Conservation (phyloP, 2,329 filamentous ascomycete genomes). For the Botryosphaeria dothidea region DNA sequence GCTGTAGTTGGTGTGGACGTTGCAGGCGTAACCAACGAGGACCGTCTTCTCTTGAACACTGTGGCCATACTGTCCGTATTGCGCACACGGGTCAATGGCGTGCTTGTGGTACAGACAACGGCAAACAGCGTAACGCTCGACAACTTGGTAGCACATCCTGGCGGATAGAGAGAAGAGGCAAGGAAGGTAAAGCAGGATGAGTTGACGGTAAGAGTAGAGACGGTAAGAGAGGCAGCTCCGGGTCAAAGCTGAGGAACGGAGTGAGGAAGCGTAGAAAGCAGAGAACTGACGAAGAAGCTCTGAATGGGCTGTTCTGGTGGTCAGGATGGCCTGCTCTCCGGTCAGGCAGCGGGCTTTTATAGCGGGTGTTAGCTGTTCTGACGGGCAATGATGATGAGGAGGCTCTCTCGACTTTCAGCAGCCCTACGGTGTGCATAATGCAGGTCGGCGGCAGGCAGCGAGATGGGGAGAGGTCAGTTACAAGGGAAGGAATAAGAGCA, state of each 20-base stretch:
- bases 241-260: neutral
- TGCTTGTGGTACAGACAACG: slow-evolving; percentile 87
- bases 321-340: neutral
- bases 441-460: slow-evolving; percentile 15
- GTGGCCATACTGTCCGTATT: slow-evolving; percentile 74
- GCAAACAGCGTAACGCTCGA: slow-evolving; percentile 85
- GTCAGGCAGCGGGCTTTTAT: slow-evolving; percentile 15
- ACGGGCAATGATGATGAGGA: neutral
- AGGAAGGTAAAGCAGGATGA: neutral
- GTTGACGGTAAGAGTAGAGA: neutral
- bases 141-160: slow-evolving; percentile 80
- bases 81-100: slow-evolving; percentile 77
- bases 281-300: neutral
- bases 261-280: neutral
- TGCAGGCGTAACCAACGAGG: slow-evolving; percentile 79
- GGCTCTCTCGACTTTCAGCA: slow-evolving; percentile 5
- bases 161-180: neutral
- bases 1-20: slow-evolving; percentile 48
- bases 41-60: slow-evolving; percentile 72
- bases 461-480: slow-evolving; percentile 11
- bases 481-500: slow-evolving; percentile 4
- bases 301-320: no score
- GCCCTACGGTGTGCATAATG: slow-evolving; percentile 20
- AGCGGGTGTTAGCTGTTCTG: slow-evolving; percentile 8
- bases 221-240: neutral